Percentiles rank a stretch among this genome's conserved stretches.
These are phyloP conservation scores for Aspergillus spinulosporus DNA, from an alignment of 2,329 filamentous ascomycete species.

Conservation along the genomic window DNA sequence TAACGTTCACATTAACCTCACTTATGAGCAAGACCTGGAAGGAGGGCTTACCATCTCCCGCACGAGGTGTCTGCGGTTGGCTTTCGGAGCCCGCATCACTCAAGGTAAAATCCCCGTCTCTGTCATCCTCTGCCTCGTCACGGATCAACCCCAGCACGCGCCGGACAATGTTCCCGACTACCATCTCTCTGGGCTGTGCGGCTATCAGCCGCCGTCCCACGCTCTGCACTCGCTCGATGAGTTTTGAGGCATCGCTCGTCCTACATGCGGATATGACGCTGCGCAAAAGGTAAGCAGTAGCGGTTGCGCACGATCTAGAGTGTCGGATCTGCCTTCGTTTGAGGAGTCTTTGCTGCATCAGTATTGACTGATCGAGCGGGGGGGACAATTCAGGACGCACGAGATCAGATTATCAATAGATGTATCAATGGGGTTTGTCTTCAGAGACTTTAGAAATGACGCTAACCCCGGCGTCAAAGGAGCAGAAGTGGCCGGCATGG, in stretches of 20 bases:
- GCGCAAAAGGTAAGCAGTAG: conserved; percentile 83
- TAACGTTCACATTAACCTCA: background rate
- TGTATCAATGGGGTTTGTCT: conserved; percentile 71
- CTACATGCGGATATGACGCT: conserved; percentile 81
- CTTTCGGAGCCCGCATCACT: conserved; percentile 63
- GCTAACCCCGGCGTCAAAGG: conserved; percentile 71
- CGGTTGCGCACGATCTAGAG: conserved; percentile 84
- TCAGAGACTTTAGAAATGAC: conserved; percentile 77
- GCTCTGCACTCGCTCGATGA: conserved; percentile 76
- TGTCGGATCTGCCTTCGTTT: conserved; percentile 88
- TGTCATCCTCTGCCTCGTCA: conserved; percentile 82
- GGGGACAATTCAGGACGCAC: conserved; percentile 52
- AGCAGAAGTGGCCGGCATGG: conserved; percentile 60
- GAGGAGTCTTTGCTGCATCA: conserved; percentile 62
- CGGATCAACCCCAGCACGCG: conserved; percentile 87
- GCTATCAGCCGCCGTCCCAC: conserved; percentile 75
- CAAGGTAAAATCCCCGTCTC: conserved; percentile 61
- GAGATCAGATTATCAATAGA: conserved; percentile 82
- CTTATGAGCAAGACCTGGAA: background rate
- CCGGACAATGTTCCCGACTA: conserved; percentile 90
- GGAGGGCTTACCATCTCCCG: conserved; percentile 35
- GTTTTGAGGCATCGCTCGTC: conserved; percentile 72
- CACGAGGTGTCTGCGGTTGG: conserved; percentile 46
- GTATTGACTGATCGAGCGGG: conserved; percentile 9
- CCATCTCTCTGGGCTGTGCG: conserved; percentile 86